phyloP scores from a whole-genome alignment of 2,329 filamentous ascomycete species.

The Nemania abortiva region DNA sequence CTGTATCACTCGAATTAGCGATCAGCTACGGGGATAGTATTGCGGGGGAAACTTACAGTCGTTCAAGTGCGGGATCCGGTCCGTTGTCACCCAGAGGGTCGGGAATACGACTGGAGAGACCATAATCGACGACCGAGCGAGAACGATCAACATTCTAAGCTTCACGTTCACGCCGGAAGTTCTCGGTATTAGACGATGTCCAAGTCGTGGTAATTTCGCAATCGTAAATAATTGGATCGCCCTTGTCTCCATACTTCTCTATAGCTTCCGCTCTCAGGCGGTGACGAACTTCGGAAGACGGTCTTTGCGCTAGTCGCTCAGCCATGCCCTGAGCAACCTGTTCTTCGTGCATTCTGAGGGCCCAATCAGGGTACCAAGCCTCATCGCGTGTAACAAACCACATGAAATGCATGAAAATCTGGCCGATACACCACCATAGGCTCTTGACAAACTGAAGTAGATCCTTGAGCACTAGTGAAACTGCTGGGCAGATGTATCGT shows the following conservation, averaged over 20 bases:
- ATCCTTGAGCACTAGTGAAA: neutral
- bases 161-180: neutral
- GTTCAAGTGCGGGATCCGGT: neutral
- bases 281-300: neutral
- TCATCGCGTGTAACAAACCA: neutral
- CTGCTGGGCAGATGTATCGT: neutral
- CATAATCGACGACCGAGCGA: neutral
- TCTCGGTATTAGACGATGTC: neutral
- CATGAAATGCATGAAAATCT: neutral
- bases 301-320: neutral
- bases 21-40: neutral
- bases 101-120: neutral
- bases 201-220: too few relatives aligned
- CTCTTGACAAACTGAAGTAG: neutral
- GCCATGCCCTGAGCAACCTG: neutral
- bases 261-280: neutral
- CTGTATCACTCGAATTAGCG: neutral
- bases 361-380: conserved; percentile 10
- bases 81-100: neutral
- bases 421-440: neutral
- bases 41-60: neutral
- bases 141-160: conserved; percentile 11
- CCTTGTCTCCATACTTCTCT: neutral
- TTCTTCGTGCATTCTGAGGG: neutral
- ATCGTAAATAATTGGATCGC: too few relatives aligned